These are phyloP conservation scores for Stephania japonica DNA, from an alignment of 164 flowering plant species.

Conservation along the genomic window DNA sequence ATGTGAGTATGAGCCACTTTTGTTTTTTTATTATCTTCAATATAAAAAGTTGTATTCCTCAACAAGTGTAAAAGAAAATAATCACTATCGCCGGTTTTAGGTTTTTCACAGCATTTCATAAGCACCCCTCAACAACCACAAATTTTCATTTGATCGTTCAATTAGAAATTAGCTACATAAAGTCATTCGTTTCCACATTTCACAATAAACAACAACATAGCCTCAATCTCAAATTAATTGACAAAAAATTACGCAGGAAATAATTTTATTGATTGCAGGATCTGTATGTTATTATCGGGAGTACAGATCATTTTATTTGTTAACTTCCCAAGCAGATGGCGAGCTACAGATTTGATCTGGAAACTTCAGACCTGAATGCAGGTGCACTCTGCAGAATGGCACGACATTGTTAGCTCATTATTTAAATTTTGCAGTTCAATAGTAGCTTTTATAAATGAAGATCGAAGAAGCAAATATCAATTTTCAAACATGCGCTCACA, in stretches of 20 bases:
- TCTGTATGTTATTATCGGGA: background rate
- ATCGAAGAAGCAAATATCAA: background rate
- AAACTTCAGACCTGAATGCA: background rate
- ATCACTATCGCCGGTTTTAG: too few species aligned
- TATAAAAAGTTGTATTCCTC: too few species aligned
- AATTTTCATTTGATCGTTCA: too few species aligned
- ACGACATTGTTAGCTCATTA: background rate
- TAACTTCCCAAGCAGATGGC: background rate
- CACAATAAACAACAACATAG: background rate
- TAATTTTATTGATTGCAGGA: background rate
- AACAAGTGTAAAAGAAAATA: too few species aligned
- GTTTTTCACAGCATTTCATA: too few species aligned
- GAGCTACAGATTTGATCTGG: background rate
- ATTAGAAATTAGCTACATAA: too few species aligned
- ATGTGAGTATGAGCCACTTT: too few species aligned
- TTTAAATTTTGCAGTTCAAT: background rate
- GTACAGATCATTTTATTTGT: background rate
- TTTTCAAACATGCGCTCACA: background rate
- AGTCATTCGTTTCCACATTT: background rate
- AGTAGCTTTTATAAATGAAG: background rate
- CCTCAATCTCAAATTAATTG: too few species aligned
- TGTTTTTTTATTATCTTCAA: too few species aligned
- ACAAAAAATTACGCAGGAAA: background rate
- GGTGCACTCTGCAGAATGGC: background rate
- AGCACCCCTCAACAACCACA: too few species aligned